These are phyloP conservation scores for Myotisia sp. DNA, from an alignment of 2,329 filamentous ascomycete species.

Conservation along the genomic window DNA sequence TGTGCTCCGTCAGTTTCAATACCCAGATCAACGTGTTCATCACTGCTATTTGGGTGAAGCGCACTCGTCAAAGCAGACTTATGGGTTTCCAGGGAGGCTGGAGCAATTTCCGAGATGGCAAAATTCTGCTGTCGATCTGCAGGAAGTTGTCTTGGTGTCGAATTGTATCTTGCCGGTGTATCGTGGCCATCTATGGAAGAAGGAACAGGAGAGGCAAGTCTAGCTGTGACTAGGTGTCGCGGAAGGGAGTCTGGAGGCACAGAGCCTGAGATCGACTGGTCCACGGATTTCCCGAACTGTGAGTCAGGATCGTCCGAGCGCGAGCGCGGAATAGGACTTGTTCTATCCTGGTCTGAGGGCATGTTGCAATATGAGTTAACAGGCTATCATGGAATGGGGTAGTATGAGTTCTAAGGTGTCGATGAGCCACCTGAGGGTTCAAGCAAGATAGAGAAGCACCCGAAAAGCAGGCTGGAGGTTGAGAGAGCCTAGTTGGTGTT, in stretches of 20 bases:
- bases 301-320: not conserved
- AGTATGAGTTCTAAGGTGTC: no score
- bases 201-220: conserved; percentile 43
- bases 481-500: no score
- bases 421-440: no score
- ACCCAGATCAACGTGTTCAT: conserved; percentile 30
- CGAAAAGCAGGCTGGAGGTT: no score
- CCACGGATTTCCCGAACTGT: not conserved
- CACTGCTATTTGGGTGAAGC: conserved; percentile 59
- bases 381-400: no score
- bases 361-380: no score
- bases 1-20: conserved; percentile 36
- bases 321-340: no score
- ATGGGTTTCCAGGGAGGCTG: conserved; percentile 58
- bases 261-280: not conserved
- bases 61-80: conserved; percentile 74
- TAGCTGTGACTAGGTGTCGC: conserved; percentile 40
- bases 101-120: conserved; percentile 46
- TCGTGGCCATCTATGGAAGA: conserved; percentile 31
- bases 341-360: no score
- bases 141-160: conserved; percentile 27
- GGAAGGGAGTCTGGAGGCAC: conserved; percentile 28
- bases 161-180: conserved; percentile 34
- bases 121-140: conserved; percentile 32
- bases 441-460: no score